Base-by-base conservation (phyloP, 73 alveolate genomes). In the Effrenium voratum region DNA sequence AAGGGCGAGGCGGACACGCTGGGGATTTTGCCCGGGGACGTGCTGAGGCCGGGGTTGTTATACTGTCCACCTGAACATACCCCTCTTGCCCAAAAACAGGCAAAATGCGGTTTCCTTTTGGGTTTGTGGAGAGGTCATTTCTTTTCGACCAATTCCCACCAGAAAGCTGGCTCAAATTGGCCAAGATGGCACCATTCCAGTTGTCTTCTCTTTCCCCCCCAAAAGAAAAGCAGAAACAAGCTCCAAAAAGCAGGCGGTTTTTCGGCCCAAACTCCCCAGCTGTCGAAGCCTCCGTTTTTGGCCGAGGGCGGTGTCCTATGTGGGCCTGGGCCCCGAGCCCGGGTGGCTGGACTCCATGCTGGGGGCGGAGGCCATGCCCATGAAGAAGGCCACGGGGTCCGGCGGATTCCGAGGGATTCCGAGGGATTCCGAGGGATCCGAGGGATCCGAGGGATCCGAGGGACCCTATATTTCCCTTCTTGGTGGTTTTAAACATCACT, bases 261-360 rank as follows among this genome's bases (percentile, higher is more conserved):
- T n/a, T n/a, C n/a, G n/a, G n/a, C n/a, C n/a, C n/a, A n/a, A n/a
- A n/a, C n/a, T n/a, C n/a, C n/a, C n/a, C n/a, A n/a, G n/a, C n/a
- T n/a, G n/a, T n/a, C n/a, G n/a, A n/a, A n/a, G n/a, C n/a, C n/a
- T n/a, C n/a, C n/a, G n/a, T n/a, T n/a, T n/a, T n/a, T n/a, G n/a
- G 49, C 50, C 63, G 13, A 66, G 95, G 26, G 95, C 95, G 26
- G 95, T 87, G 84, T 87, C 95, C 95, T 87, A 60, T 32, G 95
- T 87, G 49, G 95, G 95, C 30, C 28, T 70, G 10, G 95, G 95
- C 28, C 95, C 95, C 26, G 95, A 87, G 72, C 95, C 95, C 32
- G 95, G 95, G 46, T 87, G 95, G 95, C 47, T 87, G 95, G 95
- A 87, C 73, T 43, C 60, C 70, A 87, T 87, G 95, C 59, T 87